phyloP scores from a whole-genome alignment of 2,329 filamentous ascomycete genomes.

The Alternaria angustiovoidea region DNA sequence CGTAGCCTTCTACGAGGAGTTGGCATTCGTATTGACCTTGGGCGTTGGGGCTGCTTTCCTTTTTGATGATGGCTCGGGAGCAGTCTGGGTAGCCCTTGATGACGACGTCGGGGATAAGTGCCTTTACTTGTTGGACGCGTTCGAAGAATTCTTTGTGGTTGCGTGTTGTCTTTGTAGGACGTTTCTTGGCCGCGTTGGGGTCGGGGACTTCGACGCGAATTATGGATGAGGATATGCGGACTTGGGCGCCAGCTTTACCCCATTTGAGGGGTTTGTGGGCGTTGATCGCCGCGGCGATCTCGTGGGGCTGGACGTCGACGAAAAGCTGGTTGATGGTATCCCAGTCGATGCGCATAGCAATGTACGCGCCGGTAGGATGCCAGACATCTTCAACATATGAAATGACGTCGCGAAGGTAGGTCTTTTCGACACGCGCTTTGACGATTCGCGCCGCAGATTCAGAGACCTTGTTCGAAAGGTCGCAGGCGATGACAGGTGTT shows the following conservation, averaged over 20 bases:
- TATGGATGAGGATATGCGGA: constrained; percentile 50
- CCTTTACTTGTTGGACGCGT: constrained; percentile 84
- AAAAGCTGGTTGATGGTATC: constrained; percentile 81
- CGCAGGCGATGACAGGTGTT: constrained; percentile 91
- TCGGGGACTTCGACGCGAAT: constrained; percentile 78
- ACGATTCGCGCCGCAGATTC: constrained; percentile 87
- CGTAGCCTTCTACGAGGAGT: constrained; percentile 91
- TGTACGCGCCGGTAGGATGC: constrained; percentile 76
- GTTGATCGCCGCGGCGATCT: constrained; percentile 80
- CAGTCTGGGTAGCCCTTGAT: constrained; percentile 91
- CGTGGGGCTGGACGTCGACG: constrained; percentile 75
- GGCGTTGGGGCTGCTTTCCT: constrained; percentile 72
- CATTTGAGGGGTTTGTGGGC: constrained; percentile 85
- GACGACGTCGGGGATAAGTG: constrained; percentile 80
- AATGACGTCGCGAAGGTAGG: constrained; percentile 82
- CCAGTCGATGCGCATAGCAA: constrained; percentile 83
- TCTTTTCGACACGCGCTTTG: constrained; percentile 94
- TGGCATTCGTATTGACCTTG: constrained; percentile 65
- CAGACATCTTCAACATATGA: constrained; percentile 87
- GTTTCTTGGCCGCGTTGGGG: constrained; percentile 37
- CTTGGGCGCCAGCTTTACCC: constrained; percentile 68
- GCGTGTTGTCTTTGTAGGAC: constrained; percentile 39
- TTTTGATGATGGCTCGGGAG: constrained; percentile 86
- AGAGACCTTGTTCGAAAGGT: constrained; percentile 76
- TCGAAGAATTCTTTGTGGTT: constrained; percentile 71